Evolutionary conservation across 257 asterid genomes (phyloP).

Genomic region (Ehretia macrophylla): DNA sequence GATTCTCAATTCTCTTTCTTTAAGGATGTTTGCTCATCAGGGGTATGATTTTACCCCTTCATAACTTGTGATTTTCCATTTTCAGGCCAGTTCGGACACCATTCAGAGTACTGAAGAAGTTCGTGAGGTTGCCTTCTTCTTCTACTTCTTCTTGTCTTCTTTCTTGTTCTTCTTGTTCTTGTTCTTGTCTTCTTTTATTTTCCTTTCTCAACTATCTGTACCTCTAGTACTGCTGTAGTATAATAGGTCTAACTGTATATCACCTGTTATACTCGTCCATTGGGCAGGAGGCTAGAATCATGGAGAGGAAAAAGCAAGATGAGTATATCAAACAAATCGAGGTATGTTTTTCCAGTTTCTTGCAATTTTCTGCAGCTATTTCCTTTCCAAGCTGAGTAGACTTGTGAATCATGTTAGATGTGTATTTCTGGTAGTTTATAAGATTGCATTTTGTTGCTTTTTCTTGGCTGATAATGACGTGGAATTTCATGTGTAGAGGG

Average conservation of each 20-base stretch:
- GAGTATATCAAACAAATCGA: constrained; percentile 62
- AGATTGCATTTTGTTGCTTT: not conserved
- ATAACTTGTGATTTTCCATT: constrained; percentile 9
- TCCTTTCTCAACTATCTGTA: not conserved
- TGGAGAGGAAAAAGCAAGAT: constrained; percentile 72
- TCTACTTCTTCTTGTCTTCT: constrained; percentile 1
- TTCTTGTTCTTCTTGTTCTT: not conserved
- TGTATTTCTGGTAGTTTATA: no score
- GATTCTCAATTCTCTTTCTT: not conserved
- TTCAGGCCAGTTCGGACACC: constrained; percentile 82
- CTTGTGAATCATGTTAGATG: not conserved
- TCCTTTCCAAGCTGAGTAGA: not conserved
- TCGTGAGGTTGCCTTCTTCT: constrained; percentile 56
- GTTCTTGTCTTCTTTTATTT: not conserved
- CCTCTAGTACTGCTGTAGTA: not conserved
- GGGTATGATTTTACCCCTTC: not conserved
- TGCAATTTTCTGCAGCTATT: no score
- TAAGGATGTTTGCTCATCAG: not conserved
- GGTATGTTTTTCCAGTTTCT: constrained; percentile 32
- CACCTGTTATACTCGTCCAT: not conserved
- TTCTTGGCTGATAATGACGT: constrained; percentile 8
- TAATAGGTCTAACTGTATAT: not conserved
- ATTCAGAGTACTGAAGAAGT: constrained; percentile 79
- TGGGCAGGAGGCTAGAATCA: constrained; percentile 68
- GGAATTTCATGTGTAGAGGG: constrained; percentile 48